Evolutionary conservation across 1,139 yeast species (phyloP), one percentile per base, ranked within the genome.

Genomic region (Schizosaccharomyces versatilis): DNA sequence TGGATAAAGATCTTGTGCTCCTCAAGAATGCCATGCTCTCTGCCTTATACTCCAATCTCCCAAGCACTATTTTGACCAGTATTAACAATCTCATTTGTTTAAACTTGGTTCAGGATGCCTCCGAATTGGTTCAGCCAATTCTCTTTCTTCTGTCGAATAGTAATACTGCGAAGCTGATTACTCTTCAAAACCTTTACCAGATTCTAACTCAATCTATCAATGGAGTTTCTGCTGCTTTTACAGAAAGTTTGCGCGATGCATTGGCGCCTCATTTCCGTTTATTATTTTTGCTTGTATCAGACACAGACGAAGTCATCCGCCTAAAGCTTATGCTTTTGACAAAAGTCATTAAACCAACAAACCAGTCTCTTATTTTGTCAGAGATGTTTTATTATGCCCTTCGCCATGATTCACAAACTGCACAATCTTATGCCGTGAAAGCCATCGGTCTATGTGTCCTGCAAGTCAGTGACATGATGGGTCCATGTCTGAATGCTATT

Each of bases 381-480:
- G 38, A 44, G 19, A 14, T 44, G n/a, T 44, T 24, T 19, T 12
- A 44, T 12, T 44, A 44, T 36, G 38, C 32, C 7, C 14, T 24
- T n/a, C 19, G 32, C 3, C 49, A 44, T 24, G 14, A 32, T 5
- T 19, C 7, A 8, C 32, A 32, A 10, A 24, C 10, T 17, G 49
- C 19, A 3, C 38, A 32, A 44, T 44, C 49, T 24, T 19, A 32
- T 19, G 49, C 52, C 9, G 42, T 49, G n/a, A 7, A 17, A 24
- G 24, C 42, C 15, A 36, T 49, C 14, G 42, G 42, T 24, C n/a
- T 32, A 1, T 49, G 36, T 49, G 19, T 59, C 17, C 39, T 39
- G 39, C 38, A 53, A 7, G 53, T 36, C 7, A 40, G 38, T 36
- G 41, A 47, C 17, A 51, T 69, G 68, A 53, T 52, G 36, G 24